These are phyloP conservation scores for Cutaneotrichosporon sp. DNA, from an alignment of 1,284 basidiomycete genomes.

Conservation along the genomic window DNA sequence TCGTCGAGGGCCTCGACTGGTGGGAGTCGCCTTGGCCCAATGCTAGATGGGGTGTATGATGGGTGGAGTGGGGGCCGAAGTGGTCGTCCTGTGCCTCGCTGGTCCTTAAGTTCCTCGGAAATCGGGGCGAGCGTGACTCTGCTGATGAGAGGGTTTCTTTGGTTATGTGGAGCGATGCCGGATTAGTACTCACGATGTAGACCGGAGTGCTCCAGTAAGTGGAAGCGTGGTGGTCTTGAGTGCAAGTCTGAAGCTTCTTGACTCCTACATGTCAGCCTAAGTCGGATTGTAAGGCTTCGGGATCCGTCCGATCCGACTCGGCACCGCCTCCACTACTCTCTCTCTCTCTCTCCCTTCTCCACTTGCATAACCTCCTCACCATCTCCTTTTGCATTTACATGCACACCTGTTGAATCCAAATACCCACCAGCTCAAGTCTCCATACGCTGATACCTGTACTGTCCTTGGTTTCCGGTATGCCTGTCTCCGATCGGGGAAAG, in stretches of 20 bases:
- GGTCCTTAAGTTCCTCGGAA: conserved; percentile 6
- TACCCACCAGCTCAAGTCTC: conserved; percentile 8
- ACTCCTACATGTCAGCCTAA: not conserved
- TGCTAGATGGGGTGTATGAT: conserved; percentile 1
- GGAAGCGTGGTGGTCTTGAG: conserved; percentile 8
- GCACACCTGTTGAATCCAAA: not conserved
- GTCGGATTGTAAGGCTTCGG: too few relatives aligned
- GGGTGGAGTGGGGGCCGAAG: not conserved
- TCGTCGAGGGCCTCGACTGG: not conserved
- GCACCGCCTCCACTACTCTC: not conserved
- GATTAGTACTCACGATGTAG: conserved; percentile 1
- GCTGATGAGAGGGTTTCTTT: not conserved
- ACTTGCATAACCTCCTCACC: not conserved
- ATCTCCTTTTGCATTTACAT: not conserved
- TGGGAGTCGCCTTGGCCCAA: conserved; percentile 2
- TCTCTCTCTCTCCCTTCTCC: not conserved
- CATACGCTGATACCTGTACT: conserved; percentile 5
- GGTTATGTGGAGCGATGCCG: not conserved
- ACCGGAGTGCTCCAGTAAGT: not conserved
- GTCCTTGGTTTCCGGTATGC: not conserved
- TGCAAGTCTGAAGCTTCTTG: not conserved
- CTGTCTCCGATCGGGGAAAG: not conserved
- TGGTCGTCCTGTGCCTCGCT: conserved; percentile 1
- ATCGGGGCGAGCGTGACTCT: conserved; percentile 6
- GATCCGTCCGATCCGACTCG: not conserved